Percentiles rank a stretch among this genome's conserved stretches.
phyloP scores from a whole-genome alignment of 1,139 yeast species.

The Yamadazyma diospyri region DNA sequence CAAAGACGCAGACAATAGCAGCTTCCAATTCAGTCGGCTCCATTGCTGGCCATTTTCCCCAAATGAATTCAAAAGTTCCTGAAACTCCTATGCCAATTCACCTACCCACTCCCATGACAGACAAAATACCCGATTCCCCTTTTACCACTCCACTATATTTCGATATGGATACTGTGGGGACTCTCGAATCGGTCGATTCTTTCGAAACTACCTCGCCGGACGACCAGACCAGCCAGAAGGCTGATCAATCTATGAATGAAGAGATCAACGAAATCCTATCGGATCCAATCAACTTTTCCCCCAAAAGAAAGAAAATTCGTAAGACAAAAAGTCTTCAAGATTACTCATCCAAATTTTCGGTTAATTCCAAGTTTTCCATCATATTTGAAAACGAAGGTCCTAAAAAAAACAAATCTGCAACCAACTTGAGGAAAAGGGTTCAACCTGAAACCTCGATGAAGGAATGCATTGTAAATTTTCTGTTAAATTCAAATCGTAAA shows the following conservation, averaged over 20 bases:
- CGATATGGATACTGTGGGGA: constrained; percentile 1
- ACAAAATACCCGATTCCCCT: neutral
- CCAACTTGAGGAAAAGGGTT: neutral
- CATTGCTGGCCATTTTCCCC: too few species aligned
- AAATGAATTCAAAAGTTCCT: too few species aligned
- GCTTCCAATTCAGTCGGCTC: too few species aligned
- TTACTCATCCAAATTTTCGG: constrained; percentile 24
- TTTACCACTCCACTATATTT: neutral
- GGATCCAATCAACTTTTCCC: constrained; percentile 5
- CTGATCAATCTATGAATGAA: neutral
- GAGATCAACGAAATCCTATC: constrained; percentile 9
- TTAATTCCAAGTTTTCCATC: constrained; percentile 16
- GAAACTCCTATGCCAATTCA: constrained; percentile 3
- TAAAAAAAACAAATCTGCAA: constrained; percentile 4
- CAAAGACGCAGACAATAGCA: too few species aligned
- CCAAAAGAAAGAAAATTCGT: constrained; percentile 2
- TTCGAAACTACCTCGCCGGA: neutral
- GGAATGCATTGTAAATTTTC: constrained; percentile 37
- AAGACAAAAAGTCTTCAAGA: constrained; percentile 22
- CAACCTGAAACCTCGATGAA: constrained; percentile 20
- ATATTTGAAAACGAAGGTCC: constrained; percentile 15
- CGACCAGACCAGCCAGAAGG: neutral
- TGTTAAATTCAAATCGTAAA: constrained; percentile 19
- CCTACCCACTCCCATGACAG: constrained; percentile 6
- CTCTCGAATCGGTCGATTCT: neutral